Base-by-base conservation (phyloP, 345 rosid genomes). In the Gossypium anomalum region DNA sequence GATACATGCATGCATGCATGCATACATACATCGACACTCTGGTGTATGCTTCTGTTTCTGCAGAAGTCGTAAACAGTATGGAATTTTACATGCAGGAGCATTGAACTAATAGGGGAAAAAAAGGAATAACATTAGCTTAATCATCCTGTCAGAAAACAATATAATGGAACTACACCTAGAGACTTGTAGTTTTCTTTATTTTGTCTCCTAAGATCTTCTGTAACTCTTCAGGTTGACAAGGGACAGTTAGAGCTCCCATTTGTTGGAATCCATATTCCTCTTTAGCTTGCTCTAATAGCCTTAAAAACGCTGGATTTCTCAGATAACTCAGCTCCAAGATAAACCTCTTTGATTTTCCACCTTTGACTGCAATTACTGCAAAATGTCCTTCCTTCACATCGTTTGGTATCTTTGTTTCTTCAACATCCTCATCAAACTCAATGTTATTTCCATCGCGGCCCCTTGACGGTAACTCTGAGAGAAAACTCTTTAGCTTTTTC, bases 201-300 rank as follows among this genome's bases (percentile, higher is more conserved):
- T 72, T 60, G 12, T 58, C n/a, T 20, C 75, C 74, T 48, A 88
- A 38, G 67, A 89, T 73, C 76, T 51, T 80, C 72, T 84, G 79
- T 66, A 83, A 63, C 78, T 84, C 90, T 78, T 88, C 89, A 3
- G 94, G 92, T 73, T 58, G 86, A 72, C 94, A 87, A 16, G 89
- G 88, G 38, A 86, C 76, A 20, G 80, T 80, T 41, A 83, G 78
- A 80, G 87, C 85, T 47, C 84, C 87, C 51, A 68, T 72, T 12
- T 74, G 86, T 25, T 82, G 83, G 73, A 84, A 84, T 11, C 89
- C 88, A 25, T 83, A 89, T 72, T 89, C 92, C 14, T 89, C 89
- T 74, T 81, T 57, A 16, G 89, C 89, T 25, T 80, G 77, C 64
- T 85, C 78, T n/a, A 91, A 78, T 70, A 88, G 52, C 44, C 71